These are phyloP conservation scores for Picocystis sp. DNA, from an alignment of 163 green algal genomes.

Conservation along the genomic window DNA sequence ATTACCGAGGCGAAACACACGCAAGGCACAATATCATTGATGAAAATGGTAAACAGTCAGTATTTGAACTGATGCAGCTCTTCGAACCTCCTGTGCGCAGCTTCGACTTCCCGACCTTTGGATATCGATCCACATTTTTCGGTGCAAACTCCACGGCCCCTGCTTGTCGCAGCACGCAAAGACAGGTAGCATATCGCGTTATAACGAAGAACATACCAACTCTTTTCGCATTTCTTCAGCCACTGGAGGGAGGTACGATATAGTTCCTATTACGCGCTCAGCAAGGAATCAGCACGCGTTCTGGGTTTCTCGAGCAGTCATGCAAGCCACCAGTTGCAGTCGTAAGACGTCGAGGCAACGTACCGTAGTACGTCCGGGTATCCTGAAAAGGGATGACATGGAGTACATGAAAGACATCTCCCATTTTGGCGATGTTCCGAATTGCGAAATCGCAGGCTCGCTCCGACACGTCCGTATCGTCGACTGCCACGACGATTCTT, in stretches of 20 bases:
- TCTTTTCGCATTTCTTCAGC: constrained; percentile 1
- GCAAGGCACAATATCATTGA: no score
- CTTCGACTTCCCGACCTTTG: no score
- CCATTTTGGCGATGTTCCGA: constrained; percentile 20
- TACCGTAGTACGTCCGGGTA: constrained; percentile 23
- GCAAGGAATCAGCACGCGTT: constrained; percentile 42
- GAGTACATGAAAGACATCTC: constrained; percentile 32
- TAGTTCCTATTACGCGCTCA: constrained; percentile 41
- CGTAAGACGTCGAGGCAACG: constrained; percentile 39
- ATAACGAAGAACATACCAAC: constrained; percentile 2
- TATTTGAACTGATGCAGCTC: no score
- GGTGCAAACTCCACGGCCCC: no score
- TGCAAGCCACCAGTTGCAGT: constrained; percentile 27
- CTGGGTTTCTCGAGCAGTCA: constrained; percentile 25
- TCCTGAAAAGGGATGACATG: constrained; percentile 41
- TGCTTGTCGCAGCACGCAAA: no score
- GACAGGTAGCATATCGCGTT: no score
- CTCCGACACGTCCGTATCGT: constrained; percentile 28
- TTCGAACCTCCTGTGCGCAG: no score
- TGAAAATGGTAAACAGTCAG: no score
- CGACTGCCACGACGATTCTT: constrained; percentile 9
- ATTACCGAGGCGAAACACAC: no score
- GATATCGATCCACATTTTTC: no score
- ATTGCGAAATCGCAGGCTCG: constrained; percentile 30
- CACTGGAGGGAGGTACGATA: constrained; percentile 18